Evolutionary conservation across 768 basidiomycete species (phyloP), one percentile per base, ranked within the genome.

Genomic region (Suillus hirtellus): DNA sequence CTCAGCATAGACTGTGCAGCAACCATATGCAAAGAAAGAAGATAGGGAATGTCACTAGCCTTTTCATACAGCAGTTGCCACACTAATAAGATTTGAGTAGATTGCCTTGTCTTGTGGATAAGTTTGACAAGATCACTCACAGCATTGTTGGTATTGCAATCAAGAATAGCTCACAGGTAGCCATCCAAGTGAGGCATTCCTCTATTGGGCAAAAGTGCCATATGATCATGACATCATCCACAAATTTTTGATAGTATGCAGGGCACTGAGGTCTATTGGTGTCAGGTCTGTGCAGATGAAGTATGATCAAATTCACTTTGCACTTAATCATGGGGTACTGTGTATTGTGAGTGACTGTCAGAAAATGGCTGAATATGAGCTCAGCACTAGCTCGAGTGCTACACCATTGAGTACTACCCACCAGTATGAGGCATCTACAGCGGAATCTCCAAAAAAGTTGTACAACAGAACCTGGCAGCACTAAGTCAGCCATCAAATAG

Each of bases 361-460:
- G n/a, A n/a, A n/a, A n/a, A n/a, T n/a, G n/a, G n/a, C n/a, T n/a
- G n/a, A n/a, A n/a, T n/a, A n/a, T n/a, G n/a, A n/a, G n/a, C n/a
- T n/a, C n/a, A n/a, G n/a, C n/a, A n/a, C n/a, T n/a, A n/a, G n/a
- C n/a, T n/a, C n/a, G n/a, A n/a, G n/a, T n/a, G n/a, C n/a, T n/a
- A n/a, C n/a, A n/a, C n/a, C n/a, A n/a, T 84, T 83, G 5, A 87
- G 69, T 4, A 89, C 74, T 1, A 88, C 77, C 11, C 85, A 77
- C 89, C 89, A 91, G 55, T 86, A 85, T 1, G 81, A 72, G 1
- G 70, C 62, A 44, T 81, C 81, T 1, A 83, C 73, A 0, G 69
- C 66, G 0, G 90, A 92, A 66, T 89, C 87, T 35, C 84, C 80
- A 66, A 92, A 92, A 73, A 91, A 91, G 65, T 92, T 86, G 68